These are phyloP conservation scores for Trichoderma orchidacearum DNA, from an alignment of 495 filamentous ascomycete genomes.

Conservation along the genomic window DNA sequence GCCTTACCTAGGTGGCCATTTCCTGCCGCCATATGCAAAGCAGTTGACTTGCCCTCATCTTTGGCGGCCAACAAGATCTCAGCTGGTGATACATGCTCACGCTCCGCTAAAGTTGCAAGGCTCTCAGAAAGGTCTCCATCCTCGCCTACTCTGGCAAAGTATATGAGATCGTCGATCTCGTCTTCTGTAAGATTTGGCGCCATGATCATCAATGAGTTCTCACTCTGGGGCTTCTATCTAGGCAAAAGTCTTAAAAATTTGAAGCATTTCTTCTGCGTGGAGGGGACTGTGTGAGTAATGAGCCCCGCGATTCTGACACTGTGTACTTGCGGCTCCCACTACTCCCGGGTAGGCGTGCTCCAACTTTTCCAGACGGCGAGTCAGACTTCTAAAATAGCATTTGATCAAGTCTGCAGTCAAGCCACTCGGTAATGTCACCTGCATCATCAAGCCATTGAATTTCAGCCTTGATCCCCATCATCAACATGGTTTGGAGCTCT, in stretches of 20 bases:
- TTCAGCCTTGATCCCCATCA: conserved; percentile 78
- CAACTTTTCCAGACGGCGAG: background rate
- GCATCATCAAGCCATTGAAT: conserved; percentile 65
- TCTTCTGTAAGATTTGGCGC: conserved; percentile 49
- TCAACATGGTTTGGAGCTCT: conserved; percentile 76
- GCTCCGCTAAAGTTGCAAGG: conserved; percentile 40
- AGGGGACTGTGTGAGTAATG: background rate
- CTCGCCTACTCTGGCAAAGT: conserved; percentile 65
- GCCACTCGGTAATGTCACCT: conserved; percentile 49
- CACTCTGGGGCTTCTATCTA: background rate
- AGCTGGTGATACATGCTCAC: conserved; percentile 35
- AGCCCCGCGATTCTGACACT: conserved; percentile 1
- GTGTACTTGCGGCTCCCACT: background rate
- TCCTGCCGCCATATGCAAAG: conserved; percentile 78
- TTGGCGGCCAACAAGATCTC: conserved; percentile 50
- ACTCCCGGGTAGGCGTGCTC: background rate
- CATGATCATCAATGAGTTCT: conserved; percentile 17
- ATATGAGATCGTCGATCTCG: conserved; percentile 77
- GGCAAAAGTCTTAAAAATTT: conserved; percentile 1
- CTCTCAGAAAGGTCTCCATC: conserved; percentile 49
- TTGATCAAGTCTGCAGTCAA: conserved; percentile 28
- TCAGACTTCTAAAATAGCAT: background rate
- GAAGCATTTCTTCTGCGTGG: background rate
- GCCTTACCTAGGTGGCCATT: conserved; percentile 69
- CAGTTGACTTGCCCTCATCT: conserved; percentile 58